These are phyloP conservation scores for Inonotus obliquus DNA, from an alignment of 1,284 basidiomycete genomes.

Conservation along the genomic window DNA sequence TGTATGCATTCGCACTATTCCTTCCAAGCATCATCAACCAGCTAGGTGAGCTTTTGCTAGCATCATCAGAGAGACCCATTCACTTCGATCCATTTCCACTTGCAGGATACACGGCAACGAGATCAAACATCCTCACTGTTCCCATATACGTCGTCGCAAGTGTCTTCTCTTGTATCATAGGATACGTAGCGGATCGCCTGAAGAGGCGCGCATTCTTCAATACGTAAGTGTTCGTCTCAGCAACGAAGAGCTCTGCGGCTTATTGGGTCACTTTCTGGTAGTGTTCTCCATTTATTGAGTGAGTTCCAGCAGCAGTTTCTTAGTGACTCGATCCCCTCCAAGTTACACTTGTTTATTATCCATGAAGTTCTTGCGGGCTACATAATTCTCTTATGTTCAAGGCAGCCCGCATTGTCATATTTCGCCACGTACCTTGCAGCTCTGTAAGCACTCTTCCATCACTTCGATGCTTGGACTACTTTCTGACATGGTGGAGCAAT, in stretches of 20 bases:
- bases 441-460: slow-evolving; percentile 34
- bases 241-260: background rate
- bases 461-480: background rate
- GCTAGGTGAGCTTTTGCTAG: no score
- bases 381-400: slow-evolving; percentile 62
- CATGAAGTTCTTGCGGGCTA: slow-evolving; percentile 50
- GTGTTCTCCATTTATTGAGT: background rate
- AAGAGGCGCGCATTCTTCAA: slow-evolving; percentile 58
- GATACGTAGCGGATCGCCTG: slow-evolving; percentile 55
- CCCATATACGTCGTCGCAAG: slow-evolving; percentile 71
- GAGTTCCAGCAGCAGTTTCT: background rate
- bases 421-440: slow-evolving; percentile 65
- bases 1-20: no score
- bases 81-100: no score
- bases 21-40: no score
- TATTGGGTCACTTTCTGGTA: background rate
- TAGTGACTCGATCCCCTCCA: background rate
- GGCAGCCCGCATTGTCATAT: slow-evolving; percentile 60
- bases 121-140: slow-evolving; percentile 67
- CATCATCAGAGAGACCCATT: no score
- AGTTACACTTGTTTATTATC: background rate
- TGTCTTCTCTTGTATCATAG: slow-evolving; percentile 56
- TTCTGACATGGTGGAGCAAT: slow-evolving; percentile 18
- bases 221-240: slow-evolving; percentile 37
- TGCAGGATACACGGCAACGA: slow-evolving; percentile 63